Base-by-base conservation (phyloP, 345 rosid genomes). In the Psidium guajava region DNA sequence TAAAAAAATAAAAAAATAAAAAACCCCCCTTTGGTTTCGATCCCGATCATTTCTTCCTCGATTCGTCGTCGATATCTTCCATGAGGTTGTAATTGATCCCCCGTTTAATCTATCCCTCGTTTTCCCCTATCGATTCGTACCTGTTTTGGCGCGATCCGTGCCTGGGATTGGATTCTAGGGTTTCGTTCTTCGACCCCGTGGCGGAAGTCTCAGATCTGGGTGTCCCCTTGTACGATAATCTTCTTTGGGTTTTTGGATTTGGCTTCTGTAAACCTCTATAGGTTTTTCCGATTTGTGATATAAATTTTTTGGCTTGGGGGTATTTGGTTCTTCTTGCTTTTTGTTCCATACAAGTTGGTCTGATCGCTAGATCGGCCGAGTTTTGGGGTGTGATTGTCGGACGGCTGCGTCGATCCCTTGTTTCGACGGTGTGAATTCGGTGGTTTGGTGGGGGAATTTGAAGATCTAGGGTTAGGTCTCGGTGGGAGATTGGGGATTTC, bases 391-490 rank as follows among this genome's bases (percentile, higher is more conserved):
- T 10, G 54, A 80, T 61, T 69, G 44, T 77, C 36, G 82, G 27
- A 8, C 18, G 47, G 21, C 25, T 16, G 64, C 24, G 3, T 28
- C 25, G 57, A 83, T 53, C 27, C 53, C 50, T 28, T 1, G 83
- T 55, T 36, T 44, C 25, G 77, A 40, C 77, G 77, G 77, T 21
- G 82, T 25, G 47, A 75, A 87, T 82, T 77, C 85, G 85, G 89
- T 54, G 42, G 25, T 83, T 28, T 69, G 85, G 64, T 82, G 11
- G 49, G 49, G 14, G 57, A 82, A 80, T 82, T 88, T 84, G 64
- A 61, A 84, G 90, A 86, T 85, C 91, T 90, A 89, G 90, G 90
- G 89, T 86, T 90, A 86, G 86, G 88, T 83, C 85, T 82, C 42
- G 54, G 32, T 2, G 42, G 42, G 77, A 40, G 82, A n/a, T 85